These are phyloP conservation scores for Phytopythium oedochilum DNA, from an alignment of 352 stramenopile genomes.

Conservation along the genomic window DNA sequence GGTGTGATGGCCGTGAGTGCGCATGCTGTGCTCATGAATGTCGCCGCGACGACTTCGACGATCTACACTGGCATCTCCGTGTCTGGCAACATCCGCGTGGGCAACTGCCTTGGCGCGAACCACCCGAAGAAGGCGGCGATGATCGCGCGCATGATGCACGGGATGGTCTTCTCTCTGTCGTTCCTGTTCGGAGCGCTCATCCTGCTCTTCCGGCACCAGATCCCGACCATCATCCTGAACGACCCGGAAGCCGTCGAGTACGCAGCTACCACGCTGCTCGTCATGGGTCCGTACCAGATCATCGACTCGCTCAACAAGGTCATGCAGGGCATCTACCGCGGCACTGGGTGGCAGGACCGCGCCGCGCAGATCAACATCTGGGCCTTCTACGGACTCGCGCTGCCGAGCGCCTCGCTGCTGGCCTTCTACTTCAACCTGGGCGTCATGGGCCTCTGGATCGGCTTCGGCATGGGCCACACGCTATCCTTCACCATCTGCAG, in stretches of 20 bases:
- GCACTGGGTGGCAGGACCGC: constrained; percentile 56
- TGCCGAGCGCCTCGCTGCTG: constrained; percentile 59
- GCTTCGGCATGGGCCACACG: constrained; percentile 47
- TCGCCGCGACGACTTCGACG: constrained; percentile 64
- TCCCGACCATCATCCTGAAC: constrained; percentile 50
- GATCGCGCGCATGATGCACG: constrained; percentile 73
- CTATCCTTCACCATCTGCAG: constrained; percentile 39
- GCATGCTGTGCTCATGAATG: constrained; percentile 63
- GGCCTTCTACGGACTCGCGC: constrained; percentile 75
- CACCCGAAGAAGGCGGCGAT: constrained; percentile 67
- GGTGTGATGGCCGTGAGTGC: constrained; percentile 64
- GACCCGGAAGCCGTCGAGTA: constrained; percentile 38
- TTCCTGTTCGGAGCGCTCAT: constrained; percentile 37
- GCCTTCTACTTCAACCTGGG: constrained; percentile 41
- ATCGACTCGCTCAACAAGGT: constrained; percentile 72
- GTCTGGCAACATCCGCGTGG: constrained; percentile 75
- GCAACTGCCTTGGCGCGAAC: constrained; percentile 77
- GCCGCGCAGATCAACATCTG: constrained; percentile 72
- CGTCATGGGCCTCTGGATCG: constrained; percentile 78
- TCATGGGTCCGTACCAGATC: constrained; percentile 71
- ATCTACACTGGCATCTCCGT: constrained; percentile 78
- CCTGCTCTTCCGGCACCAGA: constrained; percentile 36
- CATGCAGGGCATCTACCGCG: constrained; percentile 78
- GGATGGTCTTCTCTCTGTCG: constrained; percentile 49
- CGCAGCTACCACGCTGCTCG: constrained; percentile 45